Base-by-base conservation (phyloP, 495 filamentous ascomycete species). In the Tuber borchii region DNA sequence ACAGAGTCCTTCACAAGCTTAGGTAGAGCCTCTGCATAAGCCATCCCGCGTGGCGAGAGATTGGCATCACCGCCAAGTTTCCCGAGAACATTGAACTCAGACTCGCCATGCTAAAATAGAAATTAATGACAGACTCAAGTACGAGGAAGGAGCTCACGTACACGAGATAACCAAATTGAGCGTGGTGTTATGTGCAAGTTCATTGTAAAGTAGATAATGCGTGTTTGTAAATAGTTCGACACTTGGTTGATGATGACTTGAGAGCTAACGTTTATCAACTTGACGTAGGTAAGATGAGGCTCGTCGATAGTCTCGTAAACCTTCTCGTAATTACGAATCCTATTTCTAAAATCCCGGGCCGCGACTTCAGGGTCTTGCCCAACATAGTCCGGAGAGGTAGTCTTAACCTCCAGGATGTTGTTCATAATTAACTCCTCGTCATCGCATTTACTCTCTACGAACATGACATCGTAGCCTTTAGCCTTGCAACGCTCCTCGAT, bases 361-460 rank as follows among this genome's bases (percentile, higher is more conserved):
- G 95, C 95, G 37, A 86, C 85, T 82, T 99, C 95, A 20, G 95
- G 95, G 82, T 99, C 95, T 83, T 96, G 93, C 31, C 95, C 95
- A 77, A 89, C 86, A 84, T 99, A 99, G 84, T 99, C 95, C 2
- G 95, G 95, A 19, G 92, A 95, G 17, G 93, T 94, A 4, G 94
- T 96, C 88, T 99, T 99, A 77, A 99, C 95, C 83, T 97, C 95
- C 73, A 93, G 90, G 82, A 99, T 97, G 84, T 99, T 99, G 86
- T 88, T 91, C 92, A 97, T 96, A 85, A 99, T 95, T 71, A 97
- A 84, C 56, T 95, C 91, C 82, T 97, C 93, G 75, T 97, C 90
- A 82, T 99, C 95, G 83, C 95, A 99, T 81, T 93, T 93, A 31
- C 91, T 94, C 87, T 99, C 95, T 26, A 99, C 95, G 79, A 95